Evolutionary conservation across 2,329 filamentous ascomycete genomes (phyloP).

Genomic region (Diplocarpon rosae): DNA sequence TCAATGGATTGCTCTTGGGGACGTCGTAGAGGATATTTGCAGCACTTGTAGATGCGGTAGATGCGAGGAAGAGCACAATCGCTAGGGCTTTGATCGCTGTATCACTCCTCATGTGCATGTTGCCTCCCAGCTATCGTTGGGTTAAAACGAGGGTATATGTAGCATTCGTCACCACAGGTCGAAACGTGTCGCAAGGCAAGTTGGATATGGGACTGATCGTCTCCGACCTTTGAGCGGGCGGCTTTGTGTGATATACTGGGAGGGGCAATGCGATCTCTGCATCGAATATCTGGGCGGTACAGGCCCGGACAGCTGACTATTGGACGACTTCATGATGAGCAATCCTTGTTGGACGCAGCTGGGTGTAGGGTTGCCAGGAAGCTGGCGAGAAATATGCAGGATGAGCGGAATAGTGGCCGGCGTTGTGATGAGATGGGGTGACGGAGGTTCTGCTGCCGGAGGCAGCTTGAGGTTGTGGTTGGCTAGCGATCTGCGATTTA

Average conservation of each 20-base stretch:
- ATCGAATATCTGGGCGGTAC: slow-evolving; percentile 7
- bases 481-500: slow-evolving; percentile 9
- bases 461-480: slow-evolving; percentile 6
- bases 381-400: slow-evolving; percentile 2
- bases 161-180: slow-evolving; percentile 12
- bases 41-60: slow-evolving; percentile 16
- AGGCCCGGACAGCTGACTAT: slow-evolving; percentile 8
- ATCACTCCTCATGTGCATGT: slow-evolving; percentile 17
- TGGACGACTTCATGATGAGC: slow-evolving; percentile 1
- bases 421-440: slow-evolving; percentile 9
- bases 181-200: slow-evolving; percentile 25
- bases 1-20: slow-evolving; percentile 16
- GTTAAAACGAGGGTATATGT: slow-evolving; percentile 10
- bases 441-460: background rate
- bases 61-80: slow-evolving; percentile 10
- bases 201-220: slow-evolving; percentile 16
- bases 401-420: slow-evolving; percentile 13
- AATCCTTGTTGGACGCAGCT: slow-evolving; percentile 5
- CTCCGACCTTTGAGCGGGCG: slow-evolving; percentile 12
- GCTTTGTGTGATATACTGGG: slow-evolving; percentile 20
- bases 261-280: slow-evolving; percentile 1
- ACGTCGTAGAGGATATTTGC: slow-evolving; percentile 15
- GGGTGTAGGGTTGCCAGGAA: slow-evolving; percentile 12
- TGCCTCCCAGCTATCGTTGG: slow-evolving; percentile 11
- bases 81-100: slow-evolving; percentile 13